Conservation (phyloP, 2,329 filamentous ascomycete species). For the Apiospora pterosperma region DNA sequence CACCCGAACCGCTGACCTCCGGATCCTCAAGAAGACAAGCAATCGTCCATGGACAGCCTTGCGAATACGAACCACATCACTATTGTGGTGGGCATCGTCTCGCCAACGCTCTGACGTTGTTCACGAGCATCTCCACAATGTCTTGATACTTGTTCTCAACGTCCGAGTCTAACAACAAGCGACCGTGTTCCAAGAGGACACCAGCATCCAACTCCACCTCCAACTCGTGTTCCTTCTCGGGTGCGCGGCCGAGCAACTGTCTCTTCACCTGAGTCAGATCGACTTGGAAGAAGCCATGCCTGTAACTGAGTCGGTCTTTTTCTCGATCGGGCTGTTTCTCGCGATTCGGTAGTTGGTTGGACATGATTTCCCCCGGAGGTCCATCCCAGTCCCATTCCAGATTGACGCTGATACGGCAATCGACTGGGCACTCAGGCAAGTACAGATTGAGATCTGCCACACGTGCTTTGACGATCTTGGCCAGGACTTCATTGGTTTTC, state of each 20-base stretch:
- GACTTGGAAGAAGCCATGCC: constrained; percentile 81
- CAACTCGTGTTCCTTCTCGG: constrained; percentile 71
- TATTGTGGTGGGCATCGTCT: constrained; percentile 17
- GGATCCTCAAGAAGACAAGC: neutral
- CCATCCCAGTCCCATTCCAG: constrained; percentile 88
- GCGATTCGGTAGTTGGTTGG: constrained; percentile 31
- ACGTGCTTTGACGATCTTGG: constrained; percentile 89
- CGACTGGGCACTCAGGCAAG: constrained; percentile 72
- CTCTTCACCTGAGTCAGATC: constrained; percentile 83
- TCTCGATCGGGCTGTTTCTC: constrained; percentile 57
- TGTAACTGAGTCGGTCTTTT: constrained; percentile 91
- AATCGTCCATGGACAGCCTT: neutral
- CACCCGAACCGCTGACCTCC: neutral
- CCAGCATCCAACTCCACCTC: constrained; percentile 71
- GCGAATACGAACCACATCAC: neutral
- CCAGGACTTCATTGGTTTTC: constrained; percentile 65
- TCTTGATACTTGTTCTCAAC: constrained; percentile 58
- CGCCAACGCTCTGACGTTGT: constrained; percentile 65
- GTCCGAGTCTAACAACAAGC: constrained; percentile 46
- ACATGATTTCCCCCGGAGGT: constrained; percentile 53
- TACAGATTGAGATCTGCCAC: constrained; percentile 84
- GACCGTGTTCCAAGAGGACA: constrained; percentile 64
- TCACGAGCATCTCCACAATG: constrained; percentile 69
- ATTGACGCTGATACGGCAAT: constrained; percentile 92
- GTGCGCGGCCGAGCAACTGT: constrained; percentile 34